Conservation (phyloP, 2,329 filamentous ascomycete species). For the Aureobasidium melanogenum region DNA sequence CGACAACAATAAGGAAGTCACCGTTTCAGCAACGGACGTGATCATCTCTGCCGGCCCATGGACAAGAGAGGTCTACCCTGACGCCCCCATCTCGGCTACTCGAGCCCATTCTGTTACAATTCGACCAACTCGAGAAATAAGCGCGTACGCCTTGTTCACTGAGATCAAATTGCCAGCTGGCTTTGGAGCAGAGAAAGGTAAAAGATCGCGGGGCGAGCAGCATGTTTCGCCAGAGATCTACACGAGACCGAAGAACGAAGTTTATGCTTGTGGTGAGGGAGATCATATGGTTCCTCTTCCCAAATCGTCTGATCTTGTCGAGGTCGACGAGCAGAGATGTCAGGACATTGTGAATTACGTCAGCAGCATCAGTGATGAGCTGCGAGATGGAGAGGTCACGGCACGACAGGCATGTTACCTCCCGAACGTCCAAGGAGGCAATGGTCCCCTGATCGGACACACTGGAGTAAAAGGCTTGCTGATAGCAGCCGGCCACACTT, state of each 20-base stretch:
- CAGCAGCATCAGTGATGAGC: conserved; percentile 43
- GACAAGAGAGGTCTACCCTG: conserved; percentile 45
- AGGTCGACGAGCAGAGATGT: conserved; percentile 66
- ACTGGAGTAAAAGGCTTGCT: conserved; percentile 66
- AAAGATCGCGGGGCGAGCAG: conserved; percentile 36
- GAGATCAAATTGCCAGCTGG: conserved; percentile 65
- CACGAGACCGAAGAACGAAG: conserved; percentile 75
- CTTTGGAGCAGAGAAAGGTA: conserved; percentile 37
- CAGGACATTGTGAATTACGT: conserved; percentile 81
- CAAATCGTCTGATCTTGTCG: conserved; percentile 62
- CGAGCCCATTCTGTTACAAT: conserved; percentile 58
- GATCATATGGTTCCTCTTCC: conserved; percentile 70
- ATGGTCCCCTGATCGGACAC: conserved; percentile 69
- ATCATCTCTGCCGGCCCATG: conserved; percentile 55
- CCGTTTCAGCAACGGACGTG: conserved; percentile 47
- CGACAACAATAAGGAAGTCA: conserved; percentile 35
- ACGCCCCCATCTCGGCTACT: conserved; percentile 50
- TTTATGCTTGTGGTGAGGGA: conserved; percentile 90
- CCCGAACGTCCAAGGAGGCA: conserved; percentile 56
- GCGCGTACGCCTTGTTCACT: conserved; percentile 75
- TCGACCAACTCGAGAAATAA: conserved; percentile 49
- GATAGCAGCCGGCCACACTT: conserved; percentile 85
- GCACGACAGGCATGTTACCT: conserved; percentile 87
- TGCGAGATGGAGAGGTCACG: conserved; percentile 48
- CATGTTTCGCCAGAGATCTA: conserved; percentile 87